Evolutionary conservation across 371 early-diverging fungal species (phyloP).

Genomic region (Coemansia linderi): DNA sequence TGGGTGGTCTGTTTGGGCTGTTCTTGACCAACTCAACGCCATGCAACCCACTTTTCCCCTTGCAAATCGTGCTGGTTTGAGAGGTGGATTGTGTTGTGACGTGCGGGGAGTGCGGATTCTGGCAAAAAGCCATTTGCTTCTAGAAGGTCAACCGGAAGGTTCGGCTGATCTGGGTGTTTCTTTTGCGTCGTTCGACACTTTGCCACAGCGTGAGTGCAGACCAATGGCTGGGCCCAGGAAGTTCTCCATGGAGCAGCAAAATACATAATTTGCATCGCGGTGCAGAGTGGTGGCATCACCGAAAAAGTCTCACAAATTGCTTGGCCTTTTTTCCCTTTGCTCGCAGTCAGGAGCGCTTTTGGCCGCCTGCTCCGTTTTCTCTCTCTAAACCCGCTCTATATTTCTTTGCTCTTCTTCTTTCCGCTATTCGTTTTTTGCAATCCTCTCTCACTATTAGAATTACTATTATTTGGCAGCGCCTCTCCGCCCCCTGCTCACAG

Average conservation of each 20-base stretch:
- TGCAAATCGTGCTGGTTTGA: not conserved
- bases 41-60: not conserved
- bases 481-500: not conserved
- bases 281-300: too few relatives aligned
- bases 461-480: not conserved
- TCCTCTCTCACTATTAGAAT: not conserved
- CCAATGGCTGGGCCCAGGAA: too few relatives aligned
- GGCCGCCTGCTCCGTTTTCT: not conserved
- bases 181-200: too few relatives aligned
- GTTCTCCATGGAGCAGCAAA: too few relatives aligned
- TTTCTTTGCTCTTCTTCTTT: conserved; percentile 1
- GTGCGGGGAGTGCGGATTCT: not conserved
- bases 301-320: too few relatives aligned
- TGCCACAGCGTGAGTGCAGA: too few relatives aligned
- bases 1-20: not conserved
- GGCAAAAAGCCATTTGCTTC: not conserved
- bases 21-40: not conserved
- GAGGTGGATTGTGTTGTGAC: not conserved
- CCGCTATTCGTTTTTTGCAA: not conserved
- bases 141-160: not conserved
- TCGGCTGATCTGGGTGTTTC: not conserved
- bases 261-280: too few relatives aligned
- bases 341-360: not conserved
- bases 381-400: not conserved
- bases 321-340: not conserved